Evolutionary conservation across 495 filamentous ascomycete species (phyloP).

Genomic region (Hypomontagnella monticulosa): DNA sequence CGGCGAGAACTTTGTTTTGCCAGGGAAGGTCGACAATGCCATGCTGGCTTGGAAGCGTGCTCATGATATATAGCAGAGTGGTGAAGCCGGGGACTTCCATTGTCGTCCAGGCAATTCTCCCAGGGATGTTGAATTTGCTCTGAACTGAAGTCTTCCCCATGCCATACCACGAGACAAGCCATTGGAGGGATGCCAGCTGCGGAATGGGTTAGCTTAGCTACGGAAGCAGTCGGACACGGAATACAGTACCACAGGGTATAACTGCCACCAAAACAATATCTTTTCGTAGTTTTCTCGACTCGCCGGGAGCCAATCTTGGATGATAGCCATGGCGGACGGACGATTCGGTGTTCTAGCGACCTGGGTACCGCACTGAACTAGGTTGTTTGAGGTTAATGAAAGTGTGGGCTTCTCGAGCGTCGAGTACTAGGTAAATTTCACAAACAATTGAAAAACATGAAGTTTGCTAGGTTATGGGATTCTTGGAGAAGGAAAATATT

Average conservation of each 20-base stretch:
- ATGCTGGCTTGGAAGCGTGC: conserved; percentile 64
- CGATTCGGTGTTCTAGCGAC: too few relatives aligned
- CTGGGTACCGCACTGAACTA: not conserved
- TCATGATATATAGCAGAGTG: conserved; percentile 80
- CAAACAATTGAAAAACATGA: not conserved
- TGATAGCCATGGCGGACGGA: conserved; percentile 43
- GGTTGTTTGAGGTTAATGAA: not conserved
- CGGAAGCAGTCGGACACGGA: not conserved
- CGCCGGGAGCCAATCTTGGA: conserved; percentile 62
- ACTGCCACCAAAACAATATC: conserved; percentile 63
- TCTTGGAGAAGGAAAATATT: conserved; percentile 4
- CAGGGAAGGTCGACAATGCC: conserved; percentile 66
- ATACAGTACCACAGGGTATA: conserved; percentile 53
- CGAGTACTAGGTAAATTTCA: not conserved
- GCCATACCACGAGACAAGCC: conserved; percentile 70
- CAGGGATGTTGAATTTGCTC: conserved; percentile 84
- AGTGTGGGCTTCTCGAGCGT: not conserved
- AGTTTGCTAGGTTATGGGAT: not conserved
- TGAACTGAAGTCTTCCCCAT: conserved; percentile 85
- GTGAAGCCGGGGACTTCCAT: conserved; percentile 87
- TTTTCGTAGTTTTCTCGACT: conserved; percentile 61
- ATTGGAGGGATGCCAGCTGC: conserved; percentile 69
- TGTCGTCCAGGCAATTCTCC: conserved; percentile 81
- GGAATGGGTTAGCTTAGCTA: conserved; percentile 7
- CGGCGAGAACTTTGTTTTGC: conserved; percentile 73